Evolutionary conservation across 371 early-diverging fungal species (phyloP), one percentile per base, ranked within the genome.

Genomic region (Apophysomyces elegans): DNA sequence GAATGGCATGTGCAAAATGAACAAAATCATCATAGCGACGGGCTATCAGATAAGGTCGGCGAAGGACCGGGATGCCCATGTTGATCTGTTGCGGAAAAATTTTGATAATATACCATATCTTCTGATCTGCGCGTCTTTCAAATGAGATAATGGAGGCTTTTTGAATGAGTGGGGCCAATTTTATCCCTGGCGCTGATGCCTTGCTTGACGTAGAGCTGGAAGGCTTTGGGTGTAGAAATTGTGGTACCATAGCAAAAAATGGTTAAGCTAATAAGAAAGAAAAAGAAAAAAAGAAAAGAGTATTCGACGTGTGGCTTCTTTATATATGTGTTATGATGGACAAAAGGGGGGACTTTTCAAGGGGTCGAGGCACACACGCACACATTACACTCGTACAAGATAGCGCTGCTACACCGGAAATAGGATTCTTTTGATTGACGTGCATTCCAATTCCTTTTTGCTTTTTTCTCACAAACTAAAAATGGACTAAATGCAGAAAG

Each of bases 11-110:
- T n/a, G 65, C 56, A 43, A 74, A 70, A 45, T 67, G 68, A 4
- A 59, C 32, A 58, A 67, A 74, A 41, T 74, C 74, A 14, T 74
- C 70, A 35, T 74, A 74, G 5, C 70, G 67, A 13, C 74, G 74
- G 36, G 66, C 37, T 21, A 74, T 70, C 12, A 63, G 67, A 36
- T 74, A 74, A 4, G 70, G 65, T 4, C 65, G 61, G 8, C 73
- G 66, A 35, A 44, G 12, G 14, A 47, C 45, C n/a, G 59, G 56
- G 13, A 54, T 35, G 35, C 63, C 60, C 37, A 63, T 12, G 21
- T 50, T 50, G 21, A 50, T 21, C 36, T 65, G 63, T 36, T 65
- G 70, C 18, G 74, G 74, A 11, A 58, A 56, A 5, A 74, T 68
- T 37, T 67, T 59, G 41, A 74, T 67, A n/a, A 54, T 63, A 47